phyloP scores from a whole-genome alignment of 1,284 basidiomycete species.

The Cryptococcus sp. region DNA sequence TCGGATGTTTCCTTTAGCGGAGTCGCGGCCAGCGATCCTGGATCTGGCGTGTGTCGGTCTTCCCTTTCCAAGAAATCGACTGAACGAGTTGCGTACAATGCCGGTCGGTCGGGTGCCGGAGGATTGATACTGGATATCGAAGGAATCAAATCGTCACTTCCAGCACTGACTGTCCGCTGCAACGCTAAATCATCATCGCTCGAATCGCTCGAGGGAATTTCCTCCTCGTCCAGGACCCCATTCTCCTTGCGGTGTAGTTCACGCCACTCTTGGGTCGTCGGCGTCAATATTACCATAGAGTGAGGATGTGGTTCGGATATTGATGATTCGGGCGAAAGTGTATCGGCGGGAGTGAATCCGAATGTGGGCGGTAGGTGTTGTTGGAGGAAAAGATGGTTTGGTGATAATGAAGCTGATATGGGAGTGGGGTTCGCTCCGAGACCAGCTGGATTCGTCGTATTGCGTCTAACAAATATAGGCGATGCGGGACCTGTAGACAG shows the following conservation, averaged over 20 bases:
- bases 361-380: slow-evolving; percentile 42
- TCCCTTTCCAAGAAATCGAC: slow-evolving; percentile 28
- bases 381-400: slow-evolving; percentile 42
- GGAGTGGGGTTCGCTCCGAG: slow-evolving; percentile 7
- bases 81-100: slow-evolving; percentile 16
- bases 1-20: slow-evolving; percentile 6
- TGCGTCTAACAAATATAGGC: slow-evolving; percentile 15
- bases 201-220: slow-evolving; percentile 7
- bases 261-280: slow-evolving; percentile 48
- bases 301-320: slow-evolving; percentile 6
- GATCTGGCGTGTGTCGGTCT: slow-evolving; percentile 27
- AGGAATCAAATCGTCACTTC: slow-evolving; percentile 3
- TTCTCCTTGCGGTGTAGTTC: slow-evolving; percentile 17
- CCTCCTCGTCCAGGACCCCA: slow-evolving; percentile 1
- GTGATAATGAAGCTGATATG: slow-evolving; percentile 32
- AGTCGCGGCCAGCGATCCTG: slow-evolving; percentile 17
- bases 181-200: slow-evolving; percentile 9
- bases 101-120: slow-evolving; percentile 12
- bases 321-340: slow-evolving; percentile 9
- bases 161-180: slow-evolving; percentile 2
- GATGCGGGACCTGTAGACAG: slow-evolving; percentile 9
- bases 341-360: slow-evolving; percentile 11
- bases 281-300: slow-evolving; percentile 46
- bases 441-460: slow-evolving; percentile 22
- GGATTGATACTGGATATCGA: not conserved